These are phyloP conservation scores for Trichoderma gamsii DNA, from an alignment of 495 filamentous ascomycete genomes.

Conservation along the genomic window DNA sequence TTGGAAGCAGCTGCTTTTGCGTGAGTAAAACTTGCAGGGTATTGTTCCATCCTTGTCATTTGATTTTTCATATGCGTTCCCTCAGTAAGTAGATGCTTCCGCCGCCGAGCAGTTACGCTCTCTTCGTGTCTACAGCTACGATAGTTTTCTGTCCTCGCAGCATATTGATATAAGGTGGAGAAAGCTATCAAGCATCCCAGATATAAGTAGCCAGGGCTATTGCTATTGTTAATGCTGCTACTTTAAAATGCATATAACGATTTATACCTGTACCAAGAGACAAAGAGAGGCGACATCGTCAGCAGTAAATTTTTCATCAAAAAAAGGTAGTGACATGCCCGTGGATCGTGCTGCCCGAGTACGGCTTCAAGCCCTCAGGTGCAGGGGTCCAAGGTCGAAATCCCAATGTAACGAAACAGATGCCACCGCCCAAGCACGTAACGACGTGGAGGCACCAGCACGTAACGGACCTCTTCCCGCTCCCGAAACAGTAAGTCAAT, in stretches of 20 bases:
- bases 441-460: no score
- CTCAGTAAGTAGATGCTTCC: no score
- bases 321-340: not conserved
- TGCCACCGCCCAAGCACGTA: not conserved
- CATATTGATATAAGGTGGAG: not conserved
- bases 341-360: constrained; percentile 1
- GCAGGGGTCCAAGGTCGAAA: not conserved
- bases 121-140: no score
- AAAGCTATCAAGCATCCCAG: no score
- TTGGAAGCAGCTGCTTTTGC: no score
- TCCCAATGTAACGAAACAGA: not conserved
- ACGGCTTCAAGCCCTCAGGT: not conserved
- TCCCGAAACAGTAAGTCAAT: no score
- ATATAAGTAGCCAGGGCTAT: not conserved
- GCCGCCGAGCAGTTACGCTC: no score
- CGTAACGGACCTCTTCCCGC: no score
- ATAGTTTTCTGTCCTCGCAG: no score
- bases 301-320: not conserved
- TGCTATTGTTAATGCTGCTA: not conserved
- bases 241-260: not conserved
- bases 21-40: no score
- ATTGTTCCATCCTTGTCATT: no score
- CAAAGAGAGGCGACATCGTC: not conserved
- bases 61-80: no score
- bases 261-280: not conserved